Evolutionary conservation across 345 rosid genomes (phyloP).

Genomic region (Capsella bursapastoris): DNA sequence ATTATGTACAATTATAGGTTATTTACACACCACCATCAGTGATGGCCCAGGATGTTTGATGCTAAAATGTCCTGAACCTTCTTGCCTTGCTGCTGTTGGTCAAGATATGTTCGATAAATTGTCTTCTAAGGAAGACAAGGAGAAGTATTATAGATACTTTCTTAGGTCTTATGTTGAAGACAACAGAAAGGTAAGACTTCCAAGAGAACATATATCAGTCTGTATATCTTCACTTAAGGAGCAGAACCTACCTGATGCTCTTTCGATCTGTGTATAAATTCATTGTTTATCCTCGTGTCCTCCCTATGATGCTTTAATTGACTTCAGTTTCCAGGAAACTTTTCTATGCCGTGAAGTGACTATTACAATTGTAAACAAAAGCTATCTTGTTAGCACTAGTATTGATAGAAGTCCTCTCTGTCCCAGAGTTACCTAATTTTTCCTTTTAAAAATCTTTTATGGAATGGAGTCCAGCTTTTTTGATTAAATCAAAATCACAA

Average conservation of each 20-base stretch:
- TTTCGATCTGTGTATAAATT: not conserved
- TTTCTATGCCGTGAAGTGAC: slow-evolving; percentile 14
- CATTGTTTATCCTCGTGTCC: not conserved
- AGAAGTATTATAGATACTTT: slow-evolving; percentile 42
- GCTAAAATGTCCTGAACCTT: slow-evolving; percentile 43
- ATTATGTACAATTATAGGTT: slow-evolving; percentile 31
- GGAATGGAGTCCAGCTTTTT: slow-evolving; percentile 13
- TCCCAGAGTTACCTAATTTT: slow-evolving; percentile 1
- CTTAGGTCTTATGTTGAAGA: slow-evolving; percentile 77
- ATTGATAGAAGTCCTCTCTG: not conserved
- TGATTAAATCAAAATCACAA: not conserved
- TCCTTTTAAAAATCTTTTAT: not conserved
- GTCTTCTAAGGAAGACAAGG: slow-evolving; percentile 41
- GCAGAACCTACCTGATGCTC: slow-evolving; percentile 21
- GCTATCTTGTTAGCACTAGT: not conserved
- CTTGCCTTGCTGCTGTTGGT: slow-evolving; percentile 44
- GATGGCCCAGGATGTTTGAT: slow-evolving; percentile 47
- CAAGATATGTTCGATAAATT: slow-evolving; percentile 41
- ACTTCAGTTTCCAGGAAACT: not conserved
- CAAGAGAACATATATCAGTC: slow-evolving; percentile 21
- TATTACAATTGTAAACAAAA: slow-evolving; percentile 2
- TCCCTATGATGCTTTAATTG: slow-evolving; percentile 21
- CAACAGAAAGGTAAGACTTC: slow-evolving; percentile 68
- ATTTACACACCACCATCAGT: slow-evolving; percentile 42
- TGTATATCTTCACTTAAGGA: not conserved